A percentile compares a stretch with the other conserved stretches of the same genome.
Conservation (phyloP, 2,329 filamentous ascomycete species). For the Xylaria sp. region DNA sequence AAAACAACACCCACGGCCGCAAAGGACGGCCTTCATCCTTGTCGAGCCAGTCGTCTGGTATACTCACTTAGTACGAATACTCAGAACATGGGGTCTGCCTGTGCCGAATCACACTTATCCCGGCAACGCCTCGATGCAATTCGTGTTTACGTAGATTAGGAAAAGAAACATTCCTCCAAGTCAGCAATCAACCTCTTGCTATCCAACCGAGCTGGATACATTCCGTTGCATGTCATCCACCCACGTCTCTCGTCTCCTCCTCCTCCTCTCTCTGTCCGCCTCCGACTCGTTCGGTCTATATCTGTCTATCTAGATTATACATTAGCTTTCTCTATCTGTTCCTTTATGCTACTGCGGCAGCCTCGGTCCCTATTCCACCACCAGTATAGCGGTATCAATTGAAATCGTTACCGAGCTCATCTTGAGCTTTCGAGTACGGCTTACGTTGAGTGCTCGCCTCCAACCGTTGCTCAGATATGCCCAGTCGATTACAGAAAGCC, state of each 20-base stretch:
- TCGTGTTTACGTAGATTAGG: slow-evolving; percentile 21
- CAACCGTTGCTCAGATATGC: slow-evolving; percentile 37
- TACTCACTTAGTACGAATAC: not conserved
- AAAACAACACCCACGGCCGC: slow-evolving; percentile 1
- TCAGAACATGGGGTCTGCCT: slow-evolving; percentile 20
- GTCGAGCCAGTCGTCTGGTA: slow-evolving; percentile 15
- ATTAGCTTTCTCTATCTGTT: not conserved
- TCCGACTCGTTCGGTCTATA: no score
- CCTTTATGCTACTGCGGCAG: not conserved
- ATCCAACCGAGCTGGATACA: slow-evolving; percentile 8
- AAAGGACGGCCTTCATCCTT: slow-evolving; percentile 12
- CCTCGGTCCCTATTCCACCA: not conserved
- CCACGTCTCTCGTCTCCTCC: not conserved
- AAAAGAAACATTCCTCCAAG: slow-evolving; percentile 14
- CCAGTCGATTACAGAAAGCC: slow-evolving; percentile 41
- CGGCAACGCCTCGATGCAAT: slow-evolving; percentile 15
- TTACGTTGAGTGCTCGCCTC: not conserved
- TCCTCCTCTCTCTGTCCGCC: no score
- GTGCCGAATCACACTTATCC: slow-evolving; percentile 14
- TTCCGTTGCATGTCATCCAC: slow-evolving; percentile 14
- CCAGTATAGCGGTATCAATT: slow-evolving; percentile 4
- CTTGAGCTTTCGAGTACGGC: not conserved
- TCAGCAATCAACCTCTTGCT: slow-evolving; percentile 17
- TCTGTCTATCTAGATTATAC: not conserved
- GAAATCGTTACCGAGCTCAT: not conserved